Evolutionary conservation across 352 stramenopile species (phyloP), one percentile per base, ranked within the genome.

Genomic region (Thraustotheca clavata): DNA sequence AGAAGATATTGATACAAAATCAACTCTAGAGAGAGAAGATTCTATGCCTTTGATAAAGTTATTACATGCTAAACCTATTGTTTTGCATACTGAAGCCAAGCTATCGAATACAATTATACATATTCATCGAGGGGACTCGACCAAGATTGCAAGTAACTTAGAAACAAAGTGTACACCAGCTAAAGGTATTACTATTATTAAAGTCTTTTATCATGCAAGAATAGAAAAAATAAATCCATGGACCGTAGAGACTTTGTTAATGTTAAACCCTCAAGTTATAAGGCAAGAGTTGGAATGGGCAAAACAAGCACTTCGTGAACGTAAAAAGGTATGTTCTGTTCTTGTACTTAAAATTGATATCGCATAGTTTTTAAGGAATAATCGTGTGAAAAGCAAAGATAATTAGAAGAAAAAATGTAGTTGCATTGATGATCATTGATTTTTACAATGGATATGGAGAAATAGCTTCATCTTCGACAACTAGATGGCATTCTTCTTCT

Each of bases 401-500:
- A n/a, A n/a, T n/a, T n/a, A n/a, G n/a, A n/a, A n/a, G n/a, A n/a
- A n/a, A n/a, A n/a, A n/a, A n/a, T n/a, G n/a, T n/a, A n/a, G n/a
- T n/a, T n/a, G n/a, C n/a, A n/a, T n/a, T n/a, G n/a, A 46, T 46
- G 38, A 46, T 46, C 16, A 18, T 46, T 16, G 38, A 33, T 52
- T 18, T 52, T 22, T 52, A 29, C 26, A 34, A 18, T 4, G 36
- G 39, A 27, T 34, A 26, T 0, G 57, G 57, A n/a, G 57, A 54
- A 40, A 65, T 65, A 46, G 57, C 35, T n/a, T 65, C 57, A n/a
- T 65, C 57, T 3, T 55, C 38, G n/a, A 26, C 32, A 2, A 52
- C 43, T 11, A 52, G 8, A 65, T 12, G 26, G 38, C n/a, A 32
- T 5, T 65, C 47, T 22, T 65, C 38, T 3, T 89, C 80, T 39